Base-by-base conservation (phyloP, 2,329 filamentous ascomycete species). In the Aureobasidium sp. region DNA sequence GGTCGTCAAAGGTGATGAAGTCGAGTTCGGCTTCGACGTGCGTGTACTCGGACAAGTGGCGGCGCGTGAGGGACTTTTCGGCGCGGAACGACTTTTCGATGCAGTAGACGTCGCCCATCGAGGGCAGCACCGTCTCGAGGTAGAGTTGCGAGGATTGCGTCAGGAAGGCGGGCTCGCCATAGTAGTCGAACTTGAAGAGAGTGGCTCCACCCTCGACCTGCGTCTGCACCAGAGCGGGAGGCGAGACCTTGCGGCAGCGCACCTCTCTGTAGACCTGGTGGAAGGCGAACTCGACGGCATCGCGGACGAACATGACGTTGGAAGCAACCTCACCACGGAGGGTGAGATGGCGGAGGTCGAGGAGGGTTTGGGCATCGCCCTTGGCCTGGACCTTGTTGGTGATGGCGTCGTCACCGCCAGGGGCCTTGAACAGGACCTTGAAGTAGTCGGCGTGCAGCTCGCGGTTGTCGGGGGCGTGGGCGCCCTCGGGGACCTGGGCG, bases 71-170 rank as follows among this genome's bases (percentile, higher is more conserved):
- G 7, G 88, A 93, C 78, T 96, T 96, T 77, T 99, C 94, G 15
- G 94, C 94, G 64, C 94, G 92, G 86, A 99, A 99, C 1, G 93
- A 97, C 75, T 96, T 96, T 75, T 96, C 92, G 69, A 99, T 93
- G 73, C 93, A 97, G 82, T 95, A 99, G 57, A 96, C 91, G 72
- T 96, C 90, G 67, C 94, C 94, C 69, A 97, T 81, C 55, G 88
- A 90, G 11, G 93, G 90, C 33, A 99, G 79, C 66, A 87, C 90
- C 33, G 94, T 99, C 80, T 99, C 94, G 62, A 99, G 88, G 77
- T 99, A 99, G 58, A 99, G 84, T 76, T 99, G 94, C 35, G 90
- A 95, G 3, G 92, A 96, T 77, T 99, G 94, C 4, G 94, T 97
- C 64, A 99, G 84, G 79, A 92, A 99, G 62, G 94, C 89, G 67